Evolutionary conservation across 2,329 filamentous ascomycete genomes (phyloP).

Genomic region (Juglanconis juglandina): DNA sequence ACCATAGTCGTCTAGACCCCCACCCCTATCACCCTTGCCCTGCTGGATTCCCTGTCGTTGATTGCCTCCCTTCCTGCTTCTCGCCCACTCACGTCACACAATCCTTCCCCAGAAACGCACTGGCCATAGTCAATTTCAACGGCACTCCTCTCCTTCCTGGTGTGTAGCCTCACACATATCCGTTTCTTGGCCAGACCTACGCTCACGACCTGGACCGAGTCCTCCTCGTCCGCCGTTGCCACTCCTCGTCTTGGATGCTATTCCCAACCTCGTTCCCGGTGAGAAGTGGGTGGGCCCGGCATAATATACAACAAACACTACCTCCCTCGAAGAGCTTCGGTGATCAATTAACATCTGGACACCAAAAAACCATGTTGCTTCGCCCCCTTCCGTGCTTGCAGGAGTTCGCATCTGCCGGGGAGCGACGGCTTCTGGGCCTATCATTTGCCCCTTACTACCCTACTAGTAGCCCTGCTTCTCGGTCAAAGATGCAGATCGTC

Average conservation of each 20-base stretch:
- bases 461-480: not conserved
- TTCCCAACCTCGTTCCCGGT: not conserved
- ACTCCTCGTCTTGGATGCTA: not conserved
- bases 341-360: too few species aligned
- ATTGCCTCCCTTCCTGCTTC: conserved; percentile 6
- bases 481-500: not conserved
- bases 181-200: not conserved
- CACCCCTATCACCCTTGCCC: not conserved
- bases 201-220: not conserved
- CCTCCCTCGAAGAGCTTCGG: too few species aligned
- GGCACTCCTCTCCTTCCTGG: not conserved
- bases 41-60: conserved; percentile 1
- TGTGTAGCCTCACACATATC: not conserved
- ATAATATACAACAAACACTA: not conserved
- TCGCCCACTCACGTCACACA: conserved; percentile 11
- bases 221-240: not conserved
- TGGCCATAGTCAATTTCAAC: conserved; percentile 9
- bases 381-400: not conserved
- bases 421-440: not conserved
- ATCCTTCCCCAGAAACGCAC: conserved; percentile 12
- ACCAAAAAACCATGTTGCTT: not conserved
- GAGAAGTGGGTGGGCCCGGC: not conserved
- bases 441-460: not conserved
- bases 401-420: not conserved
- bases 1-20: conserved; percentile 4